Evolutionary conservation across 345 rosid genomes (phyloP).

Genomic region (Arabis hirsuta): DNA sequence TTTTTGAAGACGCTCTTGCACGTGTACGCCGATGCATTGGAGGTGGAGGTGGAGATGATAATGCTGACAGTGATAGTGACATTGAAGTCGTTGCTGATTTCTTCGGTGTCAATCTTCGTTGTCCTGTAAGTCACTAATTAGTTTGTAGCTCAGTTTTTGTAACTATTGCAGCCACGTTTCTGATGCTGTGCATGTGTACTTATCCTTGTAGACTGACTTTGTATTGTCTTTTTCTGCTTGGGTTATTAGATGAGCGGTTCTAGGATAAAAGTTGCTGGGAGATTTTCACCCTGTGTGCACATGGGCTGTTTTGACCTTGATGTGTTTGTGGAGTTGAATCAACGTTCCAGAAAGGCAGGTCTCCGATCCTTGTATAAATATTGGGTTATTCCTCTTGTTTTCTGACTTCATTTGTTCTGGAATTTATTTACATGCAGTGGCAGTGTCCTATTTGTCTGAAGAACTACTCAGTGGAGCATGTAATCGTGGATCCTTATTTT

Average conservation of each 20-base stretch:
- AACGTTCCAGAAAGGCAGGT: conserved; percentile 96
- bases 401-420: conserved; percentile 33
- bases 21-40: conserved; percentile 94
- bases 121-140: conserved; percentile 76
- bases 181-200: conserved; percentile 2
- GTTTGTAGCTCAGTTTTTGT: conserved; percentile 20
- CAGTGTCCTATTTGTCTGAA: conserved; percentile 94
- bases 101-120: conserved; percentile 79
- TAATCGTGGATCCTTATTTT: conserved; percentile 91
- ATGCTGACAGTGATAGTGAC: conserved; percentile 96
- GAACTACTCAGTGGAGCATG: conserved; percentile 84
- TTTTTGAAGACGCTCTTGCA: conserved; percentile 81
- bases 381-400: conserved; percentile 16
- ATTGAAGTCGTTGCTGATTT: conserved; percentile 96
- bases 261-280: conserved; percentile 97
- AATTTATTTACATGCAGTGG: conserved; percentile 67
- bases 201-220: conserved; percentile 19
- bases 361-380: conserved; percentile 6
- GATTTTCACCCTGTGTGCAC: conserved; percentile 92
- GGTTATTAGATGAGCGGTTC: conserved; percentile 85
- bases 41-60: conserved; percentile 78
- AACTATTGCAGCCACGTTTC: conserved; percentile 1
- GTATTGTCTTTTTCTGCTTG: conserved; percentile 12
- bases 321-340: conserved; percentile 92
- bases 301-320: conserved; percentile 99